Evolutionary conservation across 345 rosid genomes (phyloP).

Genomic region (Euclidium syriacum): DNA sequence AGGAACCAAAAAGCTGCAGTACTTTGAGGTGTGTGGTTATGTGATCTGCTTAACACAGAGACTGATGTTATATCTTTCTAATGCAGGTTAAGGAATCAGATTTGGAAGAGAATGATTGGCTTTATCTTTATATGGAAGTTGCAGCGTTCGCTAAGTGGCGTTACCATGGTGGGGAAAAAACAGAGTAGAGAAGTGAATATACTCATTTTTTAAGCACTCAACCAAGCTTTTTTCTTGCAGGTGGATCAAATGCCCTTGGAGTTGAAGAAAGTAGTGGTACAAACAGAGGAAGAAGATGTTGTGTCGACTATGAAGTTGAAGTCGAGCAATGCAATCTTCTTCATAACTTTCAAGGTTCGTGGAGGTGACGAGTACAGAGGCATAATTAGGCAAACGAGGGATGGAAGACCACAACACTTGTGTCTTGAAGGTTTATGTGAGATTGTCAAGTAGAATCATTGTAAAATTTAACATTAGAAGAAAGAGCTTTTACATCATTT

Average conservation of each 20-base stretch:
- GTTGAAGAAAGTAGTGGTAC: neutral
- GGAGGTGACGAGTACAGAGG: neutral
- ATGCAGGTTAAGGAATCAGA: neutral
- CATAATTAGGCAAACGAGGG: no score
- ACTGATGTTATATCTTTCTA: no score
- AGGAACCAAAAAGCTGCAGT: neutral
- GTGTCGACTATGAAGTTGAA: neutral
- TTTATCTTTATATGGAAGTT: neutral
- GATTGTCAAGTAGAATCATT: slow-evolving; percentile 15
- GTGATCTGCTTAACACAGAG: no score
- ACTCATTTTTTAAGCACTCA: no score
- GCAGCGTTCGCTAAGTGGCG: neutral
- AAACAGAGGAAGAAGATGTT: neutral
- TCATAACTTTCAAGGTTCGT: neutral
- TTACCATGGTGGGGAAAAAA: neutral
- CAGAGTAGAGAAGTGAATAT: no score
- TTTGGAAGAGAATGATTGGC: neutral
- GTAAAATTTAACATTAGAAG: neutral
- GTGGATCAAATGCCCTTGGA: neutral
- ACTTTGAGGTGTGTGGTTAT: neutral
- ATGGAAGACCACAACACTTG: no score
- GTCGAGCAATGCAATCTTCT: neutral
- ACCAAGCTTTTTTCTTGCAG: no score
- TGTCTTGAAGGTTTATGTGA: no score
- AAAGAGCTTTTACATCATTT: slow-evolving; percentile 1